Base-by-base conservation (phyloP, 1,284 basidiomycete species). In the Rhodotorula sp. region DNA sequence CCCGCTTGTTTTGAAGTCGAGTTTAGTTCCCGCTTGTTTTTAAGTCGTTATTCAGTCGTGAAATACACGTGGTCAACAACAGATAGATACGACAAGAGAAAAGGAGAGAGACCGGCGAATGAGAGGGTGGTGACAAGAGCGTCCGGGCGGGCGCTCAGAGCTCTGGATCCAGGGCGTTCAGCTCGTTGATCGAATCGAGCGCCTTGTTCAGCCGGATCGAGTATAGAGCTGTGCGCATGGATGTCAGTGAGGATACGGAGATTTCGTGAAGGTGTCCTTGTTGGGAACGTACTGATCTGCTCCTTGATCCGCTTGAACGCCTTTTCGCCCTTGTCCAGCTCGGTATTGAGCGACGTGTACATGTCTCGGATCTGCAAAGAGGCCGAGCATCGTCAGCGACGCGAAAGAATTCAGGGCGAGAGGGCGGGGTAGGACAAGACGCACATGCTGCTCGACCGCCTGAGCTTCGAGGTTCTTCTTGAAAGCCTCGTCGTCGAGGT, bases 141-240 rank as follows among this genome's bases (percentile, higher is more conserved):
- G 22, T 6, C 6, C 24, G 24, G 22, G 45, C 49, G 49, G 51
- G 26, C 15, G 60, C 6, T 60, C 51, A 68, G 20, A 75, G 20
- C 18, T 73, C 66, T 26, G 66, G 60, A 24, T 66, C 66, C 14
- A 67, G 51, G 7, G 56, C 56, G 61, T 62, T 73, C 30, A 63
- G 60, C 54, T 63, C 56, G 59, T 69, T 75, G 61, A 75, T 45
- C 55, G 71, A 63, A 60, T 75, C 72, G 64, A 75, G 67, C 14
- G 72, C 72, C 33, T 75, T 71, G 66, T 75, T 75, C 20, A 75
- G 57, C 26, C 67, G 63, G 33, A 74, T 64, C 37, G 69, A 71
- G 59, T 75, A 75, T 7, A 69, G 56, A 17, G 56, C 73, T 75
- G 64, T 14, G 2, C 22, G 45, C 0, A 29, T 3, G 12, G 26